Conservation (phyloP, 345 rosid species). For the Linum lewisii region DNA sequence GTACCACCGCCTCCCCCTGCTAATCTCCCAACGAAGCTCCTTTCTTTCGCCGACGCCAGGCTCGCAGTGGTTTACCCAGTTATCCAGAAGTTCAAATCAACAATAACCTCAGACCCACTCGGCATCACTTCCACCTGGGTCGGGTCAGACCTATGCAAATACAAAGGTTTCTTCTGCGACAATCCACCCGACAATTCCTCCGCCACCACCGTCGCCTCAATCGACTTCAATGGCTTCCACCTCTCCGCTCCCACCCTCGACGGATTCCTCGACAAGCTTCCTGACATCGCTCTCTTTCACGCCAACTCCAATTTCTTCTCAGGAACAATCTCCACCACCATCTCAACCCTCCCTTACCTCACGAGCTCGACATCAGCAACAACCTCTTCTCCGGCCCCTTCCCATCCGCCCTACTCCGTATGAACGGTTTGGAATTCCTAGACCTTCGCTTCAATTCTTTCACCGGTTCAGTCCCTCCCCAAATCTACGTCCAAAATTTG, state of each 20-base stretch:
- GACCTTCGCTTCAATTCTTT: slow-evolving; percentile 71
- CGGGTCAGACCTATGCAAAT: slow-evolving; percentile 65
- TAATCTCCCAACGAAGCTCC: slow-evolving; percentile 11
- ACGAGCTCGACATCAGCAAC: slow-evolving; percentile 81
- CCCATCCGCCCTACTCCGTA: slow-evolving; percentile 46
- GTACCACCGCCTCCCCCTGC: slow-evolving; percentile 14
- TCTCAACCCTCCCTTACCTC: slow-evolving; percentile 56
- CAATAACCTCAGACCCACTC: slow-evolving; percentile 58
- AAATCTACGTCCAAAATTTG: slow-evolving; percentile 47
- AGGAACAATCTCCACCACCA: slow-evolving; percentile 44
- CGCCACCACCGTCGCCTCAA: slow-evolving; percentile 61
- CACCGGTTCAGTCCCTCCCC: slow-evolving; percentile 60
- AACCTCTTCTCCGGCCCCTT: slow-evolving; percentile 66
- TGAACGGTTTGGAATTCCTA: slow-evolving; percentile 46
- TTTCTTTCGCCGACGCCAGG: slow-evolving; percentile 51
- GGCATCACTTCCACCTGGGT: slow-evolving; percentile 61
- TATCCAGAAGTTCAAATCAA: slow-evolving; percentile 67
- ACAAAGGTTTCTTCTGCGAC: slow-evolving; percentile 76
- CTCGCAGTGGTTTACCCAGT: slow-evolving; percentile 62
- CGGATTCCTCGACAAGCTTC: slow-evolving; percentile 68
- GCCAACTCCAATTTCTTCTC: slow-evolving; percentile 75
- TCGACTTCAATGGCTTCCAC: slow-evolving; percentile 84
- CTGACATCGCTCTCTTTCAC: slow-evolving; percentile 71
- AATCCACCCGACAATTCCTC: slow-evolving; percentile 69
- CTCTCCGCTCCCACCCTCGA: slow-evolving; percentile 65